Conservation (phyloP, 2,329 filamentous ascomycete genomes). For the Ophiosphaerella korrae region DNA sequence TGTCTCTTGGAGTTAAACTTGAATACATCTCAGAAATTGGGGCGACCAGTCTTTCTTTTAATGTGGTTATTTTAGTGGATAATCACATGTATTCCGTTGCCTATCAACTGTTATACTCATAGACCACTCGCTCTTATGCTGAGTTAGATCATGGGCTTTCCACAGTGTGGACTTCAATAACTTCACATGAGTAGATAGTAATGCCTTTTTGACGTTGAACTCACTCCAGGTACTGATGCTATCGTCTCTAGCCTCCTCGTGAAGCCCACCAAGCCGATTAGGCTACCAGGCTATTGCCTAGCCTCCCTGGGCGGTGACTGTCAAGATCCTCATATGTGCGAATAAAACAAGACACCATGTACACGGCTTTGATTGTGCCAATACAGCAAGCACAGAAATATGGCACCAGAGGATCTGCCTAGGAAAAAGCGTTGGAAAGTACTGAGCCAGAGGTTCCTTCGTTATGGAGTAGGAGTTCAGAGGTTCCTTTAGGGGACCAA, state of each 20-base stretch:
- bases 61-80: conserved; percentile 36
- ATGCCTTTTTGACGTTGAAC: background rate
- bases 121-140: background rate
- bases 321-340: too few relatives aligned
- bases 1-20: conserved; percentile 11
- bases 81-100: conserved; percentile 46
- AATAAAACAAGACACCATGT: too few relatives aligned
- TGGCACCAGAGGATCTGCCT: conserved; percentile 17
- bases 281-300: too few relatives aligned
- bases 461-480: conserved; percentile 12
- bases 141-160: conserved; percentile 2
- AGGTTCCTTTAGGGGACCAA: conserved; percentile 19
- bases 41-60: conserved; percentile 45
- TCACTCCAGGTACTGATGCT: too few relatives aligned
- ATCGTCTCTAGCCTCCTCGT: too few relatives aligned
- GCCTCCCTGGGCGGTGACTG: too few relatives aligned
- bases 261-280: too few relatives aligned
- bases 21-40: conserved; percentile 29
- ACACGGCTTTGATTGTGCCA: too few relatives aligned
- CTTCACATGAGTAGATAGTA: background rate
- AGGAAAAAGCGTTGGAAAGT: background rate
- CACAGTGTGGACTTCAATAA: background rate
- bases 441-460: conserved; percentile 25
- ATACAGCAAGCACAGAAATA: background rate
- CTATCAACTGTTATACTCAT: conserved; percentile 28